Evolutionary conservation across 352 stramenopile species (phyloP), one percentile per base, ranked within the genome.

Genomic region (Phytophthora tubulina): DNA sequence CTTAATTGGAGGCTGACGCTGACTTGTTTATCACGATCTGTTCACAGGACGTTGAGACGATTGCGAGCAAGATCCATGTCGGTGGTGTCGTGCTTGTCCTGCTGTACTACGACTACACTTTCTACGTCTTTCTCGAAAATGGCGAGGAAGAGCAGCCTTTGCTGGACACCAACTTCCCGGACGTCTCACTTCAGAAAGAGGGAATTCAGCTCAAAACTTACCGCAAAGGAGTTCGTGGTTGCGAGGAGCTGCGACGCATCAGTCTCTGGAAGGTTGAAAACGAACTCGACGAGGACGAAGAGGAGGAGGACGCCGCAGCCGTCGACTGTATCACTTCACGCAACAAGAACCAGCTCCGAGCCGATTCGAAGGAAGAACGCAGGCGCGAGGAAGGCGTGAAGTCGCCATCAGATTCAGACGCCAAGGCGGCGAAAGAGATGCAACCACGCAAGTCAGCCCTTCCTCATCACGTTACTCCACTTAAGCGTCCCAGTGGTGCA

Each of bases 31-130:
- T 48, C 51, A 35, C 66, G 32, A 42, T 65, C 31, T 58, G n/a
- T 72, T 59, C 72, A 30, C 68, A 96, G 79, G 88, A 97, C 50
- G 90, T 98, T 31, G 94, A 99, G 70, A 82, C 97, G 10, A 93
- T 98, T 63, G 94, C 93, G n/a, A 97, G 86, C 70, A 99, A 99
- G 78, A 91, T 92, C 31, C 98, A 99, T 76, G 82, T 97, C 13
- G 90, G 86, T 31, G 93, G 90, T 7, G 82, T 99, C 33, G 90
- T 99, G 62, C 81, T 97, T 27, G 95, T 98, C 10, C 77, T 94
- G 67, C 88, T 98, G n/a, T 98, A 97, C 76, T 98, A 94, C 70
- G 82, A 96, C 67, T 91, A 87, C 55, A 97, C 84, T 8, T 97
- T 97, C 66, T 98, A 98, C 78, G 83, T 98, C 17, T 90, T 94